Percentiles rank a stretch among this genome's conserved stretches.
Conservation (phyloP, 257 asterid genomes). For the Ajuga chamaepitys region DNA sequence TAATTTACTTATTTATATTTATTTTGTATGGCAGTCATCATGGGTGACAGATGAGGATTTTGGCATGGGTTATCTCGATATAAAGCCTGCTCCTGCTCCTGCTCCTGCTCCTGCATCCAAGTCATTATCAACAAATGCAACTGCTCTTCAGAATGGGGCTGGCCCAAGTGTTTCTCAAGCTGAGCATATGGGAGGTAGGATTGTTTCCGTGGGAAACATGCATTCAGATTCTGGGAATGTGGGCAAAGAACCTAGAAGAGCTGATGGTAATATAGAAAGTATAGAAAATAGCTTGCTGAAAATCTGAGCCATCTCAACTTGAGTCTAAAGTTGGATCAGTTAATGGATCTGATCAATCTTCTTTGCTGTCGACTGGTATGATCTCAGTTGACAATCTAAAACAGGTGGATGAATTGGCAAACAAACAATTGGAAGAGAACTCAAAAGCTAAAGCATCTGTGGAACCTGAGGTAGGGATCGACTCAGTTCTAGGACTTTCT, state of each 20-base stretch:
- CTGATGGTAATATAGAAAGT: conserved; percentile 57
- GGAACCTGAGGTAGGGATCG: conserved; percentile 72
- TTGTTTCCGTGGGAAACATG: conserved; percentile 36
- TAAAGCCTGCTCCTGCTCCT: conserved; percentile 66
- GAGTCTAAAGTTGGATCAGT: conserved; percentile 32
- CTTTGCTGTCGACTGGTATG: conserved; percentile 36
- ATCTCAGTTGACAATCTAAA: conserved; percentile 53
- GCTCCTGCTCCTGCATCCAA: conserved; percentile 57
- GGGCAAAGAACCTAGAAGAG: conserved; percentile 50
- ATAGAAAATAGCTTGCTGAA: conserved; percentile 33
- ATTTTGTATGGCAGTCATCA: conserved; percentile 54
- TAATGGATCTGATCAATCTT: conserved; percentile 48
- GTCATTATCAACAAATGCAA: conserved; percentile 45
- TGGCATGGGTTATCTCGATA: conserved; percentile 93
- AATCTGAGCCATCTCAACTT: conserved; percentile 36
- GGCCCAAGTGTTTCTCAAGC: conserved; percentile 42
- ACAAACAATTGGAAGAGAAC: conserved; percentile 58
- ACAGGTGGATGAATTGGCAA: conserved; percentile 53
- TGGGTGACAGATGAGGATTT: conserved; percentile 99
- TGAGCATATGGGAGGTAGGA: conserved; percentile 54
- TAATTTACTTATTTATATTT: conserved; percentile 2
- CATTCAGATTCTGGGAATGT: conserved; percentile 51
- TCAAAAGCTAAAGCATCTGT: conserved; percentile 46
- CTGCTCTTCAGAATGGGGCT: conserved; percentile 51
- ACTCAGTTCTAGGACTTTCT: background rate